Evolutionary conservation across 2,329 filamentous ascomycete genomes (phyloP).

Genomic region (Alternaria atra): DNA sequence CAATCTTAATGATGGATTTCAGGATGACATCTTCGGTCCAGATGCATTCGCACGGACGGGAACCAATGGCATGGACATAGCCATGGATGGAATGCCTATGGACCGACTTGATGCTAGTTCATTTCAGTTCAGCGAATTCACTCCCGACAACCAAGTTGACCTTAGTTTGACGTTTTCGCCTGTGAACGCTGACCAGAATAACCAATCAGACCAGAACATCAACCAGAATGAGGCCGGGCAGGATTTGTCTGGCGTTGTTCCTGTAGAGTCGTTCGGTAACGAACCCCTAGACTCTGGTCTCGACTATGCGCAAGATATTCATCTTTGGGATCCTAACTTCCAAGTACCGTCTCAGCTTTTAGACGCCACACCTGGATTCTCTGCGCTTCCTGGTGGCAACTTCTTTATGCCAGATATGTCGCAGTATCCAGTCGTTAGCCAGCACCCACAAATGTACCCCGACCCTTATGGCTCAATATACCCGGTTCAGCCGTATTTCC

Average conservation of each 20-base stretch:
- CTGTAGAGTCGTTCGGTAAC: not conserved
- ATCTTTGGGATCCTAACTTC: not conserved
- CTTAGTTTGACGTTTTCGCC: not conserved
- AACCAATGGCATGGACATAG: not conserved
- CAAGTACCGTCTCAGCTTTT: not conserved
- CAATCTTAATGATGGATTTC: not conserved
- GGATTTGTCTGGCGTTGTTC: not conserved
- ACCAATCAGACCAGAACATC: not conserved
- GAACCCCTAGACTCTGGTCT: not conserved
- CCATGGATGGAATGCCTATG: not conserved
- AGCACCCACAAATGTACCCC: conserved; percentile 6
- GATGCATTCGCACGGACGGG: not conserved
- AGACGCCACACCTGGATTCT: conserved; percentile 13
- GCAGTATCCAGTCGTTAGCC: not conserved
- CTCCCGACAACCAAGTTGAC: not conserved
- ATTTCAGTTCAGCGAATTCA: not conserved
- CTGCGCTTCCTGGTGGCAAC: conserved; percentile 12
- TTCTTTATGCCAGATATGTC: not conserved
- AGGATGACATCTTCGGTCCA: conserved; percentile 1
- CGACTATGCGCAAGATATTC: not conserved
- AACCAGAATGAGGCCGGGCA: not conserved
- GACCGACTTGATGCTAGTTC: not conserved
- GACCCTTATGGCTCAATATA: conserved; percentile 6
- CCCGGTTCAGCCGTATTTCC: conserved; percentile 10
- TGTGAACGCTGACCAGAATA: not conserved